Evolutionary conservation across 148 eudicot species (phyloP).

Genomic region (Amaranthus palmeri): DNA sequence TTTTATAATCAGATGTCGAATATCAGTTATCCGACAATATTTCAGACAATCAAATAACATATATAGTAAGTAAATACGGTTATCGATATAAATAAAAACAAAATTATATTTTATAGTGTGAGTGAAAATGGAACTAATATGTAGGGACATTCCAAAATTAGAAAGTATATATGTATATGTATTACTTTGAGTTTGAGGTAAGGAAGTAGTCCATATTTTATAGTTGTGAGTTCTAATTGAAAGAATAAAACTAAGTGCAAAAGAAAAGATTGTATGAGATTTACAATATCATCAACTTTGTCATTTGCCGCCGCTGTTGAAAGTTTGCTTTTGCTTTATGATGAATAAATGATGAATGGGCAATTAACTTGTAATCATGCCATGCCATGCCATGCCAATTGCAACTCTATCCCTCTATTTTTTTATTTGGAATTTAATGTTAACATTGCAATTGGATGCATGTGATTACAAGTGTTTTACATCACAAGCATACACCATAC

Average conservation of each 20-base stretch:
- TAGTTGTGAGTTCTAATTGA: slow-evolving; percentile 1
- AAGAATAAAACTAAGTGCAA: slow-evolving; percentile 18
- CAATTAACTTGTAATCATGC: slow-evolving; percentile 22
- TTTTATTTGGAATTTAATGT: neutral
- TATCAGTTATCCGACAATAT: no score
- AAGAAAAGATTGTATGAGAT: slow-evolving; percentile 19
- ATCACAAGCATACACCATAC: slow-evolving; percentile 1
- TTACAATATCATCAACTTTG: slow-evolving; percentile 18
- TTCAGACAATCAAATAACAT: no score
- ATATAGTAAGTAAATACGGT: no score
- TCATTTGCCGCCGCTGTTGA: slow-evolving; percentile 16
- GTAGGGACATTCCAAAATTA: neutral
- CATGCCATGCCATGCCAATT: neutral
- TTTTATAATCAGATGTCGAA: no score
- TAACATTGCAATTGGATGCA: slow-evolving; percentile 5
- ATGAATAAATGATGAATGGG: slow-evolving; percentile 11
- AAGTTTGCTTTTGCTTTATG: slow-evolving; percentile 17
- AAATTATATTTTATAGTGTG: no score
- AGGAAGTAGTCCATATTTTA: neutral
- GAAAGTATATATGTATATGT: neutral
- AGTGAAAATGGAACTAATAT: neutral
- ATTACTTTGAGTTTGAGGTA: neutral
- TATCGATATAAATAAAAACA: no score
- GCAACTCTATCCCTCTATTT: neutral
- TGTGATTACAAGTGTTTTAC: slow-evolving; percentile 3